phyloP scores from a whole-genome alignment of 306 rosid genomes.

The Cucumis melo region DNA sequence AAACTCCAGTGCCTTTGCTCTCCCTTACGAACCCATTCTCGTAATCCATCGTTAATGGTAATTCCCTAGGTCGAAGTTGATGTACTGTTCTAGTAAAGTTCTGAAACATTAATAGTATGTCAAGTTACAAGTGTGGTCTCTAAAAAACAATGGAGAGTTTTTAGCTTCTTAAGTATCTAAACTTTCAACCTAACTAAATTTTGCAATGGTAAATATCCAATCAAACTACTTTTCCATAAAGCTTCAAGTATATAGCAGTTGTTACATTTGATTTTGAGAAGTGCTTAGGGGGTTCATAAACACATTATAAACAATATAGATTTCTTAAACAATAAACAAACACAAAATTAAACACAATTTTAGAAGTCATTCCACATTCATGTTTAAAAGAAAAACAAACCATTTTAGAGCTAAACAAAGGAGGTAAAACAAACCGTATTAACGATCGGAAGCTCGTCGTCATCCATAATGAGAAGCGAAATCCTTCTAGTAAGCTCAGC shows the following conservation, averaged over 20 bases:
- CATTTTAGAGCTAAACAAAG: neutral
- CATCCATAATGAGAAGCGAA: constrained; percentile 66
- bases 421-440: constrained; percentile 15
- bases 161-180: neutral
- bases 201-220: no score
- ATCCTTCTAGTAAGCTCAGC: constrained; percentile 62
- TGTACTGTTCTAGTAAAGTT: neutral
- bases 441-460: constrained; percentile 28
- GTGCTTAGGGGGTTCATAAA: no score
- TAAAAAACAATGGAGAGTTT: no score
- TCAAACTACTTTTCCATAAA: no score
- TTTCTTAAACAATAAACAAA: neutral
- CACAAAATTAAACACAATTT: no score
- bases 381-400: neutral
- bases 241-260: no score
- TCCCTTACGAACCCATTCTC: neutral
- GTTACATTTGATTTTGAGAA: no score
- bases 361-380: neutral
- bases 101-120: neutral
- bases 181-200: no score
- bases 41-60: neutral
- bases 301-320: neutral
- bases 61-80: neutral
- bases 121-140: neutral
- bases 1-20: constrained; percentile 5